These are phyloP conservation scores for Inga leiocalycina DNA, from an alignment of 306 rosid species.

Conservation along the genomic window DNA sequence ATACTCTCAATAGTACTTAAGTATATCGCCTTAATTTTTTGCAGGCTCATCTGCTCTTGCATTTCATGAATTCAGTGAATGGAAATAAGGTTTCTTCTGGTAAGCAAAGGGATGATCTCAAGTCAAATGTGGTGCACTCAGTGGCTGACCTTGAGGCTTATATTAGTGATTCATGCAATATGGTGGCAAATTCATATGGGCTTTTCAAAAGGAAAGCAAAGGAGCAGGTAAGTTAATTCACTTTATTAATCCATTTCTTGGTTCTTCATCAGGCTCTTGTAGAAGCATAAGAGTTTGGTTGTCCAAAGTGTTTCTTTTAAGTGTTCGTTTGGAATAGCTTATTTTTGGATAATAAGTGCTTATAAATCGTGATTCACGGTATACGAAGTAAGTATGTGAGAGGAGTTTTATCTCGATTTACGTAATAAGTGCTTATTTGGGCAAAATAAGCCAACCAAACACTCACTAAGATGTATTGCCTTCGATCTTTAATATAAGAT, in stretches of 20 bases:
- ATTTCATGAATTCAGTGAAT: constrained; percentile 60
- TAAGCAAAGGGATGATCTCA: constrained; percentile 45
- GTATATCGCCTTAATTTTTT: constrained; percentile 35
- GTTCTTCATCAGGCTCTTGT: constrained; percentile 18
- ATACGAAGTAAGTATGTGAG: too few species aligned
- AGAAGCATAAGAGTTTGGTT: constrained; percentile 7
- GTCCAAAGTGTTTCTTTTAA: constrained; percentile 8
- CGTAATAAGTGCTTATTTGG: too few species aligned
- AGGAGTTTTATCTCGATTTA: too few species aligned
- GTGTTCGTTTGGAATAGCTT: too few species aligned
- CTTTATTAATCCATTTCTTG: not conserved
- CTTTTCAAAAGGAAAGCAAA: constrained; percentile 80
- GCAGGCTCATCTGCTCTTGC: constrained; percentile 93
- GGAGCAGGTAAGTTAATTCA: constrained; percentile 70
- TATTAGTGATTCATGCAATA: constrained; percentile 77
- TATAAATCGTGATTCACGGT: too few species aligned
- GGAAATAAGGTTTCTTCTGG: constrained; percentile 37
- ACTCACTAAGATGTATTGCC: not conserved
- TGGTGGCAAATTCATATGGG: constrained; percentile 70
- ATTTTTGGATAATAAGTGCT: too few species aligned
- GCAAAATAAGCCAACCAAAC: too few species aligned
- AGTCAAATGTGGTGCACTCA: constrained; percentile 41
- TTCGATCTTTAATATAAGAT: too few species aligned
- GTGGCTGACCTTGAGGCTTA: constrained; percentile 61
- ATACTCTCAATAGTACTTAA: constrained; percentile 19